A percentile compares a stretch with the other conserved stretches of the same genome.
These are phyloP conservation scores for Cryptococcus maquisensis DNA, from an alignment of 1,284 basidiomycete genomes.

Conservation along the genomic window DNA sequence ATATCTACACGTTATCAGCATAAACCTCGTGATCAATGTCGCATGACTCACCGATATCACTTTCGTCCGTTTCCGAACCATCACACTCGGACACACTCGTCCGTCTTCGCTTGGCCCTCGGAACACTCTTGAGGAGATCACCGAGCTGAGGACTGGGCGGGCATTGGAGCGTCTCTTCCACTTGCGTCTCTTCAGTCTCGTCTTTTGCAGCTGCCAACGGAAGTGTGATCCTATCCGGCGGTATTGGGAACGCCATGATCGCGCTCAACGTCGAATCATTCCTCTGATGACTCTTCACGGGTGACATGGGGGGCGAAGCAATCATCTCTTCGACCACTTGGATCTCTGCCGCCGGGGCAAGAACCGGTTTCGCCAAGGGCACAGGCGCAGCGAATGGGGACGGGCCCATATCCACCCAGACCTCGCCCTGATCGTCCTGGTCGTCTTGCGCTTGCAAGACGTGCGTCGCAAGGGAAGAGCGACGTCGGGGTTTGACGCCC, in stretches of 20 bases:
- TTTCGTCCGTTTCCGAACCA: slow-evolving; percentile 21
- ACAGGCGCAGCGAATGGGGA: slow-evolving; percentile 5
- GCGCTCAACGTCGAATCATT: slow-evolving; percentile 11
- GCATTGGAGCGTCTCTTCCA: neutral
- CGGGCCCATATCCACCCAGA: slow-evolving; percentile 14
- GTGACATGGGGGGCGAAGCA: neutral
- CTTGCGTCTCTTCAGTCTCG: neutral
- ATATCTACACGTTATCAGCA: slow-evolving; percentile 17
- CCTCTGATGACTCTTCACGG: slow-evolving; percentile 1
- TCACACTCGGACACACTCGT: neutral
- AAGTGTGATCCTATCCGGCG: slow-evolving; percentile 8
- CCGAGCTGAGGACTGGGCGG: slow-evolving; percentile 11
- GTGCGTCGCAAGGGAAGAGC: slow-evolving; percentile 1
- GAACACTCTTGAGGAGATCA: slow-evolving; percentile 1
- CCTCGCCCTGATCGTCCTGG: neutral
- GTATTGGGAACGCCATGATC: slow-evolving; percentile 13
- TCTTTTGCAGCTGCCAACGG: neutral
- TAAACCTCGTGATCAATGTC: neutral
- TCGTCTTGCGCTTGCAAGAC: neutral
- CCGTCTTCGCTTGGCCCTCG: neutral
- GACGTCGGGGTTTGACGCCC: slow-evolving; percentile 1
- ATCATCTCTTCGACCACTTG: neutral
- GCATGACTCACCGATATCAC: slow-evolving; percentile 33
- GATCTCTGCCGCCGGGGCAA: neutral
- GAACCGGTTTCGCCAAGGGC: slow-evolving; percentile 6